Conservation (phyloP, 805 yeast genomes). For the Candida xyloterini region DNA sequence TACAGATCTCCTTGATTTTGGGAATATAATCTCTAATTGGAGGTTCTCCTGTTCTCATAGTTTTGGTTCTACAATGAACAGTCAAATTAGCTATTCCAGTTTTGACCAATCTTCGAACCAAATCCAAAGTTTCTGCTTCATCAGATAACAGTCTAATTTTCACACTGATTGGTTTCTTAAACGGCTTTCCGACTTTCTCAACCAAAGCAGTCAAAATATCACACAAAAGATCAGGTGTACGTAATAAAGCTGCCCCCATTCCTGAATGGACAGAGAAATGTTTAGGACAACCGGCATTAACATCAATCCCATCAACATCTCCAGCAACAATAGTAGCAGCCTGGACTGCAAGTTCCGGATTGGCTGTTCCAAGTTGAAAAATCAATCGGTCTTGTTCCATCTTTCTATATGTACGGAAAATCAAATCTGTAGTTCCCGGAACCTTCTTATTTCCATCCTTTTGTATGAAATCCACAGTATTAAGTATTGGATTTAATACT, state of each 20-base stretch:
- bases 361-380: conserved; percentile 88
- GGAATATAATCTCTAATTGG: conserved; percentile 73
- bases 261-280: conserved; percentile 93
- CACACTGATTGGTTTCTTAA: conserved; percentile 79
- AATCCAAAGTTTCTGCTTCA: conserved; percentile 53
- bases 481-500: conserved; percentile 49
- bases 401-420: conserved; percentile 66
- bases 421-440: conserved; percentile 49
- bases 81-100: conserved; percentile 89
- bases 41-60: conserved; percentile 82
- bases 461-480: conserved; percentile 58
- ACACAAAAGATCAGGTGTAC: conserved; percentile 76
- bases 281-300: conserved; percentile 97
- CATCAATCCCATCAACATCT: conserved; percentile 91
- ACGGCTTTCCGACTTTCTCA: conserved; percentile 73
- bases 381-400: conserved; percentile 66
- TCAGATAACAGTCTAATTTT: conserved; percentile 79
- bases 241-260: conserved; percentile 93
- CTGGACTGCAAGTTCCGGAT: conserved; percentile 78
- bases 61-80: conserved; percentile 85
- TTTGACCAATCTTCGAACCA: conserved; percentile 54
- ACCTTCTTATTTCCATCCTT: conserved; percentile 39
- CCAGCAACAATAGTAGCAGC: conserved; percentile 79
- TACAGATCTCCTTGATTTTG: conserved; percentile 60
- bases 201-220: conserved; percentile 69